Evolutionary conservation across 148 eudicot species (phyloP).

Genomic region (Pouteria glomerata): DNA sequence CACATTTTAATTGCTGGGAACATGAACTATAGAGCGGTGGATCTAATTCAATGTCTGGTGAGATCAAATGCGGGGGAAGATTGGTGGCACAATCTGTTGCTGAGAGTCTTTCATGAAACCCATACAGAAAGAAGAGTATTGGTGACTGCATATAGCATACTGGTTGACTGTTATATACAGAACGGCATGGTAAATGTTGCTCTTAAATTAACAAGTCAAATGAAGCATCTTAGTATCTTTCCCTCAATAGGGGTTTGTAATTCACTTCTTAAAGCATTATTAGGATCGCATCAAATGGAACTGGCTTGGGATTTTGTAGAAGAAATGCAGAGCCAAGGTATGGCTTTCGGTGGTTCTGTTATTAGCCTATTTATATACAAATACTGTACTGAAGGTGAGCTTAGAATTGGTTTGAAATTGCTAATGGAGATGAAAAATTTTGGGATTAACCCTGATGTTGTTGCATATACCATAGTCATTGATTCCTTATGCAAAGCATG

Average conservation of each 20-base stretch:
- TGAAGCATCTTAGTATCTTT: slow-evolving; percentile 28
- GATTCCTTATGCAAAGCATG: slow-evolving; percentile 35
- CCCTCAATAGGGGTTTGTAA: slow-evolving; percentile 38
- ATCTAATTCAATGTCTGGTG: slow-evolving; percentile 25
- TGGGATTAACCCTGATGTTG: slow-evolving; percentile 39
- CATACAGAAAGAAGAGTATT: slow-evolving; percentile 18
- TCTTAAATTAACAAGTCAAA: slow-evolving; percentile 24
- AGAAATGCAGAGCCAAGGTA: slow-evolving; percentile 26
- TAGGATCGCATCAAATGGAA: slow-evolving; percentile 21
- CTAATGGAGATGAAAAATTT: slow-evolving; percentile 32
- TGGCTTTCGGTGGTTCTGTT: slow-evolving; percentile 22
- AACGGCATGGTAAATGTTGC: slow-evolving; percentile 23
- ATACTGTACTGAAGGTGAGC: slow-evolving; percentile 32
- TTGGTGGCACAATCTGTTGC: slow-evolving; percentile 18
- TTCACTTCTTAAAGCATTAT: slow-evolving; percentile 34
- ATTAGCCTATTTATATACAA: slow-evolving; percentile 36
- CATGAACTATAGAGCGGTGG: slow-evolving; percentile 38
- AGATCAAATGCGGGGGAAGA: slow-evolving; percentile 19
- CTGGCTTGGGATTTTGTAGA: slow-evolving; percentile 50
- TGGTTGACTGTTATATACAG: slow-evolving; percentile 32
- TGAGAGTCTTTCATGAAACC: slow-evolving; percentile 25
- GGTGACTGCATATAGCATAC: slow-evolving; percentile 42
- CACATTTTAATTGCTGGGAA: slow-evolving; percentile 36
- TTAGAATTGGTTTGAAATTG: slow-evolving; percentile 35
- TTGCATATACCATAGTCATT: slow-evolving; percentile 41